Conservation (phyloP, 768 basidiomycete genomes). For the Dacryopinax spathularia region DNA sequence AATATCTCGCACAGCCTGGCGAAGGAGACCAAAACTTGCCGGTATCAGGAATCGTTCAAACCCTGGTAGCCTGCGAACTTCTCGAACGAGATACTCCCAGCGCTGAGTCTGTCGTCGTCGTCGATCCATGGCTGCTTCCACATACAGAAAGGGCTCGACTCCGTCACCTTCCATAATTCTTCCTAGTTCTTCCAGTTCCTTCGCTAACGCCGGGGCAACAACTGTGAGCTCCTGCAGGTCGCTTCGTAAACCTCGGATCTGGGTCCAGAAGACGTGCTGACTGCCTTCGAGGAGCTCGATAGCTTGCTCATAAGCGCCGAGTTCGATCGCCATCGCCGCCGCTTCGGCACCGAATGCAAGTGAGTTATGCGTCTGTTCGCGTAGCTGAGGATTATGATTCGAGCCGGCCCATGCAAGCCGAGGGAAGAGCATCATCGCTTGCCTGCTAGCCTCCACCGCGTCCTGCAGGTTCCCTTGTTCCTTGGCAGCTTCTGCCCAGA, state of each 20-base stretch:
- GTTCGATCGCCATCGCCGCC: neutral
- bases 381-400: neutral
- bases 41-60: conserved; percentile 5
- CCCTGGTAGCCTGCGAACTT: conserved; percentile 2
- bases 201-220: neutral
- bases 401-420: neutral
- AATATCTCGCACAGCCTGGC: conserved; percentile 3
- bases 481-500: neutral
- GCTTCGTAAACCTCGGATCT: neutral
- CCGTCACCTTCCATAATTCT: neutral
- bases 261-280: neutral
- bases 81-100: neutral
- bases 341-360: neutral
- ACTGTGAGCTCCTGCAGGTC: neutral
- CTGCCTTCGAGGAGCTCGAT: conserved; percentile 6
- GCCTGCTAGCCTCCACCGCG: neutral
- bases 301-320: neutral
- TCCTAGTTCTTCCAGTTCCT: neutral
- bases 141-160: neutral
- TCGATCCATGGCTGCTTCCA: neutral
- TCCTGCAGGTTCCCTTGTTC: neutral
- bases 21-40: neutral
- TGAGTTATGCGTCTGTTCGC: neutral
- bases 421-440: neutral
- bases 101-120: neutral